A percentile compares a stretch with the other conserved stretches of the same genome.
Evolutionary conservation across 1,284 basidiomycete genomes (phyloP).

Genomic region (Omphalotus olearius): DNA sequence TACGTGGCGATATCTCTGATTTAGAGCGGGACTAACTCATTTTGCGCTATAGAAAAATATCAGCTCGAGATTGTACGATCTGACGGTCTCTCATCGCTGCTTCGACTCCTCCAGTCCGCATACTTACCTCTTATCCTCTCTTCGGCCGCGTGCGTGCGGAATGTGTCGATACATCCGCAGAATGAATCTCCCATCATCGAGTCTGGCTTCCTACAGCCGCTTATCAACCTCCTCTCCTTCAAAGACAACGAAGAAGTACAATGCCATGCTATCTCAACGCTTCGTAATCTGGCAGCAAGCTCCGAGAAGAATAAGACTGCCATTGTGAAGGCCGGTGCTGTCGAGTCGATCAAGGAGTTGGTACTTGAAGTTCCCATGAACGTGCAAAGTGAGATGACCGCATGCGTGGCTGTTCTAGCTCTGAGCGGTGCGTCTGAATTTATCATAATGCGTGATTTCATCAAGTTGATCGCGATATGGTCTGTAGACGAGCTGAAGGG

Average conservation of each 20-base stretch:
- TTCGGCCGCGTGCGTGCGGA: slow-evolving; percentile 97
- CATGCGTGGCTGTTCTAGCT: slow-evolving; percentile 93
- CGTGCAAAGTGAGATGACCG: slow-evolving; percentile 99
- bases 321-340: slow-evolving; percentile 98
- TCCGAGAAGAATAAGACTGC: slow-evolving; percentile 99
- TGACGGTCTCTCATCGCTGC: slow-evolving; percentile 88
- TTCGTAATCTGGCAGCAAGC: slow-evolving; percentile 95
- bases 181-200: slow-evolving; percentile 99
- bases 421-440: slow-evolving; percentile 66
- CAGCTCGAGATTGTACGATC: slow-evolving; percentile 98
- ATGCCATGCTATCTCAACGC: slow-evolving; percentile 98
- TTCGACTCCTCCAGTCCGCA: slow-evolving; percentile 93
- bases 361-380: slow-evolving; percentile 94
- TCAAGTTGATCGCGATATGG: slow-evolving; percentile 5
- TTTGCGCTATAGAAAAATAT: slow-evolving; percentile 83
- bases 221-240: slow-evolving; percentile 95
- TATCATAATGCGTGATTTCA: slow-evolving; percentile 1
- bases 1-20: slow-evolving; percentile 25
- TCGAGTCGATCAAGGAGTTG: slow-evolving; percentile 95
- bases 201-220: slow-evolving; percentile 92
- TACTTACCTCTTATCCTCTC: slow-evolving; percentile 99
- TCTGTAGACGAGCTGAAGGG: slow-evolving; percentile 87
- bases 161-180: slow-evolving; percentile 97
- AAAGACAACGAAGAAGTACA: slow-evolving; percentile 99
- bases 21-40: background rate